These are phyloP conservation scores for Eutrema heterophyllum DNA, from an alignment of 345 rosid genomes.

Conservation along the genomic window DNA sequence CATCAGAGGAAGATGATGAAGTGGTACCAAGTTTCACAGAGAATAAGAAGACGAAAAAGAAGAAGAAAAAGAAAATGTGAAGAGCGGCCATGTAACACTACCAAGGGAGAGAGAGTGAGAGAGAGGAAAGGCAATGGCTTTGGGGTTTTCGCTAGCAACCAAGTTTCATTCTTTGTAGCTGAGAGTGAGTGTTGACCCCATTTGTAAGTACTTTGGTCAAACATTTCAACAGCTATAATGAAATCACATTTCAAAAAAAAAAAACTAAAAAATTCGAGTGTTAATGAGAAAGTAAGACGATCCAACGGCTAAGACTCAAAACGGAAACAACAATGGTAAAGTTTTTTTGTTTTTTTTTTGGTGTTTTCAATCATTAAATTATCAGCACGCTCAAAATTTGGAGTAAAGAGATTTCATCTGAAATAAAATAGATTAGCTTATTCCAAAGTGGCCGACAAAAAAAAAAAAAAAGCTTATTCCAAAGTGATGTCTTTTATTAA, in stretches of 20 bases:
- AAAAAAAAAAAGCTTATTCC: background rate
- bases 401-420: background rate
- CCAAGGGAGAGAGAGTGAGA: slow-evolving; percentile 18
- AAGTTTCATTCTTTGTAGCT: slow-evolving; percentile 22
- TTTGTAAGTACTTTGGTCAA: slow-evolving; percentile 14
- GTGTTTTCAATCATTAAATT: background rate
- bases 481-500: background rate
- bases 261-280: too few species aligned
- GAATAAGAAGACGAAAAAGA: slow-evolving; percentile 31
- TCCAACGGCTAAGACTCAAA: background rate
- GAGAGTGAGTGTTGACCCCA: slow-evolving; percentile 36
- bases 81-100: slow-evolving; percentile 46
- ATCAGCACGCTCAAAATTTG: slow-evolving; percentile 29
- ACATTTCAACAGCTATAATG: slow-evolving; percentile 26
- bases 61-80: slow-evolving; percentile 34
- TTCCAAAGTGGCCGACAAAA: too few species aligned
- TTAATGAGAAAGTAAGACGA: background rate
- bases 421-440: background rate
- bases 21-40: background rate
- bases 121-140: background rate
- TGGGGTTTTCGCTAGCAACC: slow-evolving; percentile 19
- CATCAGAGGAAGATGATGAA: slow-evolving; percentile 40
- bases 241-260: too few species aligned
- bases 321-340: too few species aligned
- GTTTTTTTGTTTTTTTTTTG: too few species aligned